Conservation (phyloP, 78 protist genomes). For the Speleostelium caveatum region DNA sequence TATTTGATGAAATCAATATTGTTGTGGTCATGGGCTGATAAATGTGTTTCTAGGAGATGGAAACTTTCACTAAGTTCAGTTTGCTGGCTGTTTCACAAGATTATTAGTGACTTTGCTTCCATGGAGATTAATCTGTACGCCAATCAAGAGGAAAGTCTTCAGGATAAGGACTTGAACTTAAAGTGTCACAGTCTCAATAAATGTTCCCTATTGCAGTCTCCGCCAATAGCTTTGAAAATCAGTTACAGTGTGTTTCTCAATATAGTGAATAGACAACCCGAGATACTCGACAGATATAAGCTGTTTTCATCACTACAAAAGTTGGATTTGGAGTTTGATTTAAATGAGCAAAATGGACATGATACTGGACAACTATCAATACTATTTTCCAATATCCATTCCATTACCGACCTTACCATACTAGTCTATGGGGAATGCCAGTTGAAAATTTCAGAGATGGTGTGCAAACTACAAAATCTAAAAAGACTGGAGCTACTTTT, state of each 20-base stretch:
- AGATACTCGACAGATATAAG: neutral
- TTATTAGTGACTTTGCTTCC: neutral
- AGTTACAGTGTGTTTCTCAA: neutral
- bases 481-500: too few species aligned
- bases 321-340: neutral
- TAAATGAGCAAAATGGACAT: neutral
- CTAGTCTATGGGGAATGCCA: slow-evolving; percentile 14
- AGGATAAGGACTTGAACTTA: neutral
- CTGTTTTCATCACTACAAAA: slow-evolving; percentile 4
- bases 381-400: neutral
- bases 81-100: slow-evolving; percentile 4
- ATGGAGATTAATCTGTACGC: neutral
- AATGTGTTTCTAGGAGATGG: slow-evolving; percentile 20
- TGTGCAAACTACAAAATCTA: neutral
- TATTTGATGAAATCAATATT: too few species aligned
- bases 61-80: slow-evolving; percentile 12
- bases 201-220: neutral
- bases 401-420: neutral
- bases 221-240: neutral
- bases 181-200: neutral
- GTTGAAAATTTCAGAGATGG: neutral
- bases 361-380: neutral
- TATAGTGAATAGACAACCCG: neutral
- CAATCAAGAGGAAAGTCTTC: neutral
- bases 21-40: slow-evolving; percentile 1